A percentile compares a stretch with the other conserved stretches of the same genome.
phyloP scores from a whole-genome alignment of 306 rosid genomes.

The Dryas alaskensis region DNA sequence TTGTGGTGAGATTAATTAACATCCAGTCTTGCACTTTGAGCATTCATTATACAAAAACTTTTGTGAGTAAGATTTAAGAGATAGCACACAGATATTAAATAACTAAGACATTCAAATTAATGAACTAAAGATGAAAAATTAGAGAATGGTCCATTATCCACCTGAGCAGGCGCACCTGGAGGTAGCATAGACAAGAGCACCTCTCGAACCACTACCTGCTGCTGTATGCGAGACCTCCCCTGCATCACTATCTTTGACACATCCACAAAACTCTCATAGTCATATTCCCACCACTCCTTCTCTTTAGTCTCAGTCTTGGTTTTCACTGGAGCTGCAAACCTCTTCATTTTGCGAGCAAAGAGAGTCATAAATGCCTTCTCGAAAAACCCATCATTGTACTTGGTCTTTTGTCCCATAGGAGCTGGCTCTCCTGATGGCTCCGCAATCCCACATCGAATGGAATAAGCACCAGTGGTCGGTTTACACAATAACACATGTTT shows the following conservation, averaged over 20 bases:
- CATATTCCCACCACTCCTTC: slow-evolving; percentile 45
- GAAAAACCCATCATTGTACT: slow-evolving; percentile 66
- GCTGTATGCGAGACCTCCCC: slow-evolving; percentile 75
- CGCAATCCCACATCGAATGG: slow-evolving; percentile 58
- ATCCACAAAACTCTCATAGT: slow-evolving; percentile 80
- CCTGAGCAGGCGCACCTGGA: slow-evolving; percentile 99
- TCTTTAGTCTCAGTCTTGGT: slow-evolving; percentile 1
- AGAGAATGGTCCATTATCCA: slow-evolving; percentile 18
- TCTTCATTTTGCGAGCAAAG: slow-evolving; percentile 75
- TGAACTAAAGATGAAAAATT: neutral
- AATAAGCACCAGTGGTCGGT: neutral
- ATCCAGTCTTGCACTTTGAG: neutral
- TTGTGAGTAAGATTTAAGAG: no score
- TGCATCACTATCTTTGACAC: slow-evolving; percentile 81
- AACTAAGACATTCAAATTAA: neutral
- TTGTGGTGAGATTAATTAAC: neutral
- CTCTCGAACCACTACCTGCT: slow-evolving; percentile 76
- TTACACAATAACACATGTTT: slow-evolving; percentile 9
- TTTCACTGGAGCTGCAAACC: slow-evolving; percentile 35
- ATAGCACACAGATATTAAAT: neutral
- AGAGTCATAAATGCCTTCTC: slow-evolving; percentile 80
- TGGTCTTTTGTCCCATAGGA: slow-evolving; percentile 74
- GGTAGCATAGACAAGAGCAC: slow-evolving; percentile 96
- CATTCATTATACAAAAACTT: no score
- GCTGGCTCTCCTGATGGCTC: slow-evolving; percentile 85